Conservation (phyloP, 1,139 yeast species). For the Zygosaccharomyces sapae region DNA sequence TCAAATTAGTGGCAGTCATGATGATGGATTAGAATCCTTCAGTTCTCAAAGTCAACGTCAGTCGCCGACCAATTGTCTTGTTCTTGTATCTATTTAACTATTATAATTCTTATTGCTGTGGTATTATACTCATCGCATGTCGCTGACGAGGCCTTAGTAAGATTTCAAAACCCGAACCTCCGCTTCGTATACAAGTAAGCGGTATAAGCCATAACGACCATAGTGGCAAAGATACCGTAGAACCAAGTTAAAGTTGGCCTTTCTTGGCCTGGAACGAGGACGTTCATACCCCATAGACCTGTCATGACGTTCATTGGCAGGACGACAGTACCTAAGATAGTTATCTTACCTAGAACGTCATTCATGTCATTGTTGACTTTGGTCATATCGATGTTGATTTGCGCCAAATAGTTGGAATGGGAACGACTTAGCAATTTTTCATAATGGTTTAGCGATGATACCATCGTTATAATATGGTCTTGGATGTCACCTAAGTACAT, state of each 20-base stretch:
- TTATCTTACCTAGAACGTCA: conserved; percentile 89
- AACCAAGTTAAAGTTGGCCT: conserved; percentile 76
- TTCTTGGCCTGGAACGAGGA: conserved; percentile 89
- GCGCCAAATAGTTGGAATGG: conserved; percentile 93
- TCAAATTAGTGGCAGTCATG: not conserved
- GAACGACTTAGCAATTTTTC: conserved; percentile 89
- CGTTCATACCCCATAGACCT: conserved; percentile 99
- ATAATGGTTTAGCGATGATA: conserved; percentile 86
- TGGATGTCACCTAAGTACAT: conserved; percentile 92
- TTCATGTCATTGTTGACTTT: conserved; percentile 96
- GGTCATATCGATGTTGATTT: conserved; percentile 95
- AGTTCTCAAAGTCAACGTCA: not conserved
- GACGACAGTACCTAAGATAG: conserved; percentile 90
- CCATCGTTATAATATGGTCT: conserved; percentile 94
- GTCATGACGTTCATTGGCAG: conserved; percentile 91
- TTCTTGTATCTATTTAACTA: not conserved
- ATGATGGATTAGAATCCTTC: not conserved
- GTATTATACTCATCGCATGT: not conserved
- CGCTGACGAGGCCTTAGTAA: not conserved
- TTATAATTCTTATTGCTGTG: not conserved
- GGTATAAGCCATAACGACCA: conserved; percentile 43
- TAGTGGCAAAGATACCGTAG: conserved; percentile 45
- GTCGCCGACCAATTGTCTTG: not conserved
- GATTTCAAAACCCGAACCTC: conserved; percentile 34
- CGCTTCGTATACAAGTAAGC: conserved; percentile 46